Evolutionary conservation across 768 basidiomycete genomes (phyloP).

Genomic region (Chalciporus pseudorubinellus): DNA sequence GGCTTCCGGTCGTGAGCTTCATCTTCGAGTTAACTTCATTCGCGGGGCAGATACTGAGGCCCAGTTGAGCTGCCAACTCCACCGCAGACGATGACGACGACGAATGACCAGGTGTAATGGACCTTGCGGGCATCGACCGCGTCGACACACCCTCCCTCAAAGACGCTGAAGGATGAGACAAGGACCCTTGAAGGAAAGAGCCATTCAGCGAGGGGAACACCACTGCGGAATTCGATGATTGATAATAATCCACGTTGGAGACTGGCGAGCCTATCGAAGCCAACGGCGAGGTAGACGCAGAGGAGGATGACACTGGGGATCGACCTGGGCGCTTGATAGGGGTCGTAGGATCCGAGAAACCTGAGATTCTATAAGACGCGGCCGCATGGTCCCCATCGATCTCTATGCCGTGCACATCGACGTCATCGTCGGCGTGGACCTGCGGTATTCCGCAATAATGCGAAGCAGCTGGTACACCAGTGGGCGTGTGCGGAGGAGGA

Average conservation of each 20-base stretch:
- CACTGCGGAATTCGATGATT: slow-evolving; percentile 13
- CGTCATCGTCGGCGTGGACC: slow-evolving; percentile 17
- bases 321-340: slow-evolving; percentile 16
- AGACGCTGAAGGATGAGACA: background rate
- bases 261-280: background rate
- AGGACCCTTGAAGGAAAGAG: slow-evolving; percentile 17
- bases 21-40: slow-evolving; percentile 2
- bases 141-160: slow-evolving; percentile 4
- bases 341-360: slow-evolving; percentile 14
- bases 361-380: background rate
- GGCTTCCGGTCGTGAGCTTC: background rate
- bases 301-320: background rate
- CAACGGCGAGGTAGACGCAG: slow-evolving; percentile 3
- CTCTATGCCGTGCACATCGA: slow-evolving; percentile 4
- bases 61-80: background rate
- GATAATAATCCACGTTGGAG: background rate
- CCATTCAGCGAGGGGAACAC: slow-evolving; percentile 27
- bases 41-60: background rate
- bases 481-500: slow-evolving; percentile 26
- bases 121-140: slow-evolving; percentile 12
- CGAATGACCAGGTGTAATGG: slow-evolving; percentile 5
- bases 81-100: background rate
- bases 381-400: slow-evolving; percentile 1
- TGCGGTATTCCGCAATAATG: slow-evolving; percentile 5
- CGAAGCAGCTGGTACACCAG: slow-evolving; percentile 9